Percentiles rank a stretch among this genome's conserved stretches.
phyloP scores from a whole-genome alignment of 1,284 basidiomycete genomes.

The Austroboletus novae-zelandiae region DNA sequence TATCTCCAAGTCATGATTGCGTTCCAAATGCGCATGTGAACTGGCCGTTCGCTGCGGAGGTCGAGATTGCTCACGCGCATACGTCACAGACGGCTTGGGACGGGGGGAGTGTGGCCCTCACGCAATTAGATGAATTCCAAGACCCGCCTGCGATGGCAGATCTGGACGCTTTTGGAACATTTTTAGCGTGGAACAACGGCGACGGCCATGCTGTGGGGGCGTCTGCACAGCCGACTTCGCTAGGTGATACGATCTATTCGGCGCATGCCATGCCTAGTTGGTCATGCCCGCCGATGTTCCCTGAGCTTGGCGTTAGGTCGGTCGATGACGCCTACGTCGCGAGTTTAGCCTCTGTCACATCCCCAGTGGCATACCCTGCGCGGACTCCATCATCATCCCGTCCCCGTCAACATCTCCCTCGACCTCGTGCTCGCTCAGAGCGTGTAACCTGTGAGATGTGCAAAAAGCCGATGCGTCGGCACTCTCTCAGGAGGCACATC shows the following conservation, averaged over 20 bases:
- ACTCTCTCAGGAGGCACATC: conserved; percentile 16
- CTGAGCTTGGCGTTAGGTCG: background rate
- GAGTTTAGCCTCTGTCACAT: background rate
- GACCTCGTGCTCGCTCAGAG: background rate
- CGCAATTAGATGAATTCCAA: conserved; percentile 5
- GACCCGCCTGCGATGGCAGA: conserved; percentile 12
- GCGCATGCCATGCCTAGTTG: background rate
- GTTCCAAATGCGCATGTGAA: background rate
- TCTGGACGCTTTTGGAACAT: background rate
- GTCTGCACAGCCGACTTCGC: conserved; percentile 10
- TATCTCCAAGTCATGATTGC: background rate
- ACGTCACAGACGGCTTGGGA: conserved; percentile 3
- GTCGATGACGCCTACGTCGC: background rate
- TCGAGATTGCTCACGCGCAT: background rate
- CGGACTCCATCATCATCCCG: conserved; percentile 1
- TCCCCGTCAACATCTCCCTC: conserved; percentile 3
- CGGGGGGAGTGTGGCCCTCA: background rate
- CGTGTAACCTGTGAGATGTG: conserved; percentile 13
- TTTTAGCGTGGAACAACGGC: background rate
- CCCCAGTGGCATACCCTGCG: conserved; percentile 1
- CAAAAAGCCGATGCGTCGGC: conserved; percentile 17
- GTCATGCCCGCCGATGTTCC: background rate
- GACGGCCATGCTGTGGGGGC: conserved; percentile 23
- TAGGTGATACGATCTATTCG: background rate
- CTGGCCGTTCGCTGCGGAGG: background rate